Evolutionary conservation across 306 rosid species (phyloP).

Genomic region (Phaseolus lunatus): DNA sequence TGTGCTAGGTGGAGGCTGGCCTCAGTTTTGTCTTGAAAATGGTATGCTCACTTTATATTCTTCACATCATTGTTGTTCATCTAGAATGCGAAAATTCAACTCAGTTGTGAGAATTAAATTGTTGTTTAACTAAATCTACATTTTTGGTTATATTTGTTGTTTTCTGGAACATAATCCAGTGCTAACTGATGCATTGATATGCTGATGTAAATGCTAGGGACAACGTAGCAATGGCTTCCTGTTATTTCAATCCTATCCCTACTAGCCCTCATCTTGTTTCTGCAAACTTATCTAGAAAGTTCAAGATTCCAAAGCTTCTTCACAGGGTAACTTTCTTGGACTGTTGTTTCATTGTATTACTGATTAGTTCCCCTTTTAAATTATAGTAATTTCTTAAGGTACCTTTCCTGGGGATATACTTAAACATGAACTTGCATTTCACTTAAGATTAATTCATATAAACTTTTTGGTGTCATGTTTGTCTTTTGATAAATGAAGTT

Average conservation of each 20-base stretch:
- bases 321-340: slow-evolving; percentile 55
- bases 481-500: slow-evolving; percentile 19
- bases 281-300: slow-evolving; percentile 48
- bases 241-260: slow-evolving; percentile 54
- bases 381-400: neutral
- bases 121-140: neutral
- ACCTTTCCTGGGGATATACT: slow-evolving; percentile 1
- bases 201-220: slow-evolving; percentile 47
- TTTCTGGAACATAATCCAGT: neutral
- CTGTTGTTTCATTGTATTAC: slow-evolving; percentile 16
- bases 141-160: slow-evolving; percentile 3
- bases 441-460: slow-evolving; percentile 17
- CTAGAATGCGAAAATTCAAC: slow-evolving; percentile 11
- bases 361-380: neutral
- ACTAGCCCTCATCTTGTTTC: slow-evolving; percentile 57
- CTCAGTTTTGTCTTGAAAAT: neutral
- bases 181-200: slow-evolving; percentile 15
- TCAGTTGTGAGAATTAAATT: neutral
- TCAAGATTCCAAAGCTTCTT: slow-evolving; percentile 59
- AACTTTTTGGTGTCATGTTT: neutral
- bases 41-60: neutral
- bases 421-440: slow-evolving; percentile 18
- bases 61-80: neutral
- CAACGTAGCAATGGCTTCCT: slow-evolving; percentile 60
- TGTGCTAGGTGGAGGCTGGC: neutral